Evolutionary conservation across 2,329 filamentous ascomycete species (phyloP).

Genomic region (Sporothrix schenckii): DNA sequence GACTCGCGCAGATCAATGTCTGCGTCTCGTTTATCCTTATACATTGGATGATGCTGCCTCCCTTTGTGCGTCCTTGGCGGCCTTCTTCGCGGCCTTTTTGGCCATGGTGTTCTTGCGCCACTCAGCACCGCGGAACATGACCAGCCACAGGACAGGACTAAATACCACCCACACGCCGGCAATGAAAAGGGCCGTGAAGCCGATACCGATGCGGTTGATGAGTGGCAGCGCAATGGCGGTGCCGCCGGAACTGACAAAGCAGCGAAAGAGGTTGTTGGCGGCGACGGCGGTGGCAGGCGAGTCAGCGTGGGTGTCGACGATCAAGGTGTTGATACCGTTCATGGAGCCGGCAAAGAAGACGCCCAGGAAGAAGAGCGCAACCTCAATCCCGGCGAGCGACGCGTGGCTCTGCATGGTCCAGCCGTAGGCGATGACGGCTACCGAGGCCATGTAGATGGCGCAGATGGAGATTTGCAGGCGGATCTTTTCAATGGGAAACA

Average conservation of each 20-base stretch:
- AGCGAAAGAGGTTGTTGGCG: constrained; percentile 38
- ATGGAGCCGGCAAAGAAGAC: constrained; percentile 36
- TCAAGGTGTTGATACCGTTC: constrained; percentile 37
- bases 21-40: neutral
- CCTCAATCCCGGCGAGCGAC: constrained; percentile 37
- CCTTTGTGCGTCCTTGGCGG: constrained; percentile 19
- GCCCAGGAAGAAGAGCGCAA: constrained; percentile 38
- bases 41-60: constrained; percentile 8
- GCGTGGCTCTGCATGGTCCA: constrained; percentile 38
- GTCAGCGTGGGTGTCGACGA: constrained; percentile 36
- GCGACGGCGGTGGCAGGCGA: constrained; percentile 37
- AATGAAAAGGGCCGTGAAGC: constrained; percentile 38
- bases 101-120: constrained; percentile 36
- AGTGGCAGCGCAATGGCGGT: constrained; percentile 38
- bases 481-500: constrained; percentile 37
- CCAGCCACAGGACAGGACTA: constrained; percentile 39
- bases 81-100: constrained; percentile 26
- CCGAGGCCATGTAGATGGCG: constrained; percentile 36
- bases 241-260: constrained; percentile 39
- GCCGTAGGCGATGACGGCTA: constrained; percentile 37
- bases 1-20: too few relatives aligned
- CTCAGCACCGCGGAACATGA: constrained; percentile 37
- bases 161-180: constrained; percentile 37
- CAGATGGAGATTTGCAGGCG: constrained; percentile 36
- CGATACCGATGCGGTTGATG: constrained; percentile 39